These are phyloP conservation scores for Podospora appendiculata DNA, from an alignment of 495 filamentous ascomycete genomes.

Conservation along the genomic window DNA sequence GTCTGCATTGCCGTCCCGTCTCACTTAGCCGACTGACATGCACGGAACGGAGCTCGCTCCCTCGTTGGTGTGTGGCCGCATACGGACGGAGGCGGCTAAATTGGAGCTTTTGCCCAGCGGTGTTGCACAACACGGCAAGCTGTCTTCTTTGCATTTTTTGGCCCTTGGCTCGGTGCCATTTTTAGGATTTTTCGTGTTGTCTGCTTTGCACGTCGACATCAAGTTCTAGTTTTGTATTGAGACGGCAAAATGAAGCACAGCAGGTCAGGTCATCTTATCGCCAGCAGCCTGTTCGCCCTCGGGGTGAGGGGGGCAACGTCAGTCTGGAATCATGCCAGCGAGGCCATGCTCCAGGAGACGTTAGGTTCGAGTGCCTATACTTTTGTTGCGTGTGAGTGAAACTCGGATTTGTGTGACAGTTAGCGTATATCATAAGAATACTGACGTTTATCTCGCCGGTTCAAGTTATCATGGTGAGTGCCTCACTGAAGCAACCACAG, in stretches of 20 bases:
- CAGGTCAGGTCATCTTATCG: not conserved
- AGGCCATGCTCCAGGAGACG: constrained; percentile 22
- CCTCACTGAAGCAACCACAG: not conserved
- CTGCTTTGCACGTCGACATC: too few species aligned
- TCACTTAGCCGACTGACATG: too few species aligned
- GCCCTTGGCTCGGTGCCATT: too few species aligned
- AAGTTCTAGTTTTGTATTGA: not conserved
- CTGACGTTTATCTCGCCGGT: not conserved
- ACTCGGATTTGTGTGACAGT: not conserved
- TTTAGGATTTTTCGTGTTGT: not conserved
- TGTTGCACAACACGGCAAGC: not conserved
- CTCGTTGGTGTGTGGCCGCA: too few species aligned
- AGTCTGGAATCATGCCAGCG: constrained; percentile 29
- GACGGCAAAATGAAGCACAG: not conserved
- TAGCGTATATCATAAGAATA: not conserved
- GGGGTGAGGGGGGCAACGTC: not conserved
- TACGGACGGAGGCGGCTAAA: not conserved
- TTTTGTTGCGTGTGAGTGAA: constrained; percentile 37
- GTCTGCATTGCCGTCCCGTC: too few species aligned
- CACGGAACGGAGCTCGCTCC: too few species aligned
- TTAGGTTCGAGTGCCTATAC: constrained; percentile 27
- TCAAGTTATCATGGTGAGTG: constrained; percentile 14
- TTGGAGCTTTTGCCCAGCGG: not conserved
- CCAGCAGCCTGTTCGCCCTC: not conserved
- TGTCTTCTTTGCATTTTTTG: not conserved